A percentile compares a stretch with the other conserved stretches of the same genome.
Evolutionary conservation across 257 asterid species (phyloP).

Genomic region (Vinca minor): DNA sequence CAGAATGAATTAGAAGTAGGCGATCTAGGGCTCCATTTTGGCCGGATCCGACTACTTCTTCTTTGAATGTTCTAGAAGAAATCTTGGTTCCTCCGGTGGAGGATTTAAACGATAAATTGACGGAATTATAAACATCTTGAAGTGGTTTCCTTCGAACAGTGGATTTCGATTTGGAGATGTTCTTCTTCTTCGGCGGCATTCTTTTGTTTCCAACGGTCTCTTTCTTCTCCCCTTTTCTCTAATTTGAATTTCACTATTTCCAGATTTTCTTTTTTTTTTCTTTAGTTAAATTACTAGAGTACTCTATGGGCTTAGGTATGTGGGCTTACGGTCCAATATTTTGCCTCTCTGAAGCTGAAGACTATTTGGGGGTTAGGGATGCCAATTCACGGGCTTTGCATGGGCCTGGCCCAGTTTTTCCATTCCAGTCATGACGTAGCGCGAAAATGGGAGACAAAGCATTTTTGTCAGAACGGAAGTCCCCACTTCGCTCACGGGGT

Average conservation of each 20-base stretch:
- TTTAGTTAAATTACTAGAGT: too few relatives aligned
- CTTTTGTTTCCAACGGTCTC: conserved; percentile 1
- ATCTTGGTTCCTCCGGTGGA: conserved; percentile 1
- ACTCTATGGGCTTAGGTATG: too few relatives aligned
- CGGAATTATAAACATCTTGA: conserved; percentile 48
- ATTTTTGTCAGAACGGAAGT: too few relatives aligned
- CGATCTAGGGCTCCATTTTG: conserved; percentile 41
- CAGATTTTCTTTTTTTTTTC: too few relatives aligned
- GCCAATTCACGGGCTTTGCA: too few relatives aligned
- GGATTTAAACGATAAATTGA: conserved; percentile 1
- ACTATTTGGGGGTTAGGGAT: too few relatives aligned
- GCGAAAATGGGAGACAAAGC: too few relatives aligned
- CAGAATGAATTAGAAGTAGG: conserved; percentile 65
- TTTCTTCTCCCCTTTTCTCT: neutral
- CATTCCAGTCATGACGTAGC: too few relatives aligned
- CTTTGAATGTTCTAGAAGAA: neutral
- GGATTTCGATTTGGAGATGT: conserved; percentile 29
- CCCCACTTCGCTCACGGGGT: too few relatives aligned
- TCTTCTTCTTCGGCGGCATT: conserved; percentile 40
- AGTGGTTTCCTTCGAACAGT: conserved; percentile 44
- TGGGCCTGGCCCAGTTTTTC: too few relatives aligned
- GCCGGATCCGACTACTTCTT: conserved; percentile 21
- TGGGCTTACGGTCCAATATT: too few relatives aligned
- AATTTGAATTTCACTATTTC: conserved; percentile 6
- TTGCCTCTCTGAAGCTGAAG: too few relatives aligned